Evolutionary conservation across 495 filamentous ascomycete genomes (phyloP).

Genomic region (Neurospora sp.): DNA sequence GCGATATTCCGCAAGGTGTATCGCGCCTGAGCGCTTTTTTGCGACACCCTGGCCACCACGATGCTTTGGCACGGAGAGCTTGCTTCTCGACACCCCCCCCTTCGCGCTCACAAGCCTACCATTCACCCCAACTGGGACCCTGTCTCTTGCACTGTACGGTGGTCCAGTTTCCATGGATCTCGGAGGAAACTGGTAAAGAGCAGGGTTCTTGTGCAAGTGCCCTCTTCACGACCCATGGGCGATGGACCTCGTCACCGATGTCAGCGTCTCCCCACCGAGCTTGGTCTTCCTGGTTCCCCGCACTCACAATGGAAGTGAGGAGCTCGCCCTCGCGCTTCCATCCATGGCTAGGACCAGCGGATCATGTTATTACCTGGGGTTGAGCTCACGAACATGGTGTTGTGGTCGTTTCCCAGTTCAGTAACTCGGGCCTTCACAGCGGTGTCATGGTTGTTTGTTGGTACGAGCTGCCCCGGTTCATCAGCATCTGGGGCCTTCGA

Average conservation of each 20-base stretch:
- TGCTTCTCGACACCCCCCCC: not conserved
- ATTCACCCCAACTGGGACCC: not conserved
- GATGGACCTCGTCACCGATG: conserved; percentile 9
- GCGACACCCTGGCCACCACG: not conserved
- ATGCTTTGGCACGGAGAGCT: not conserved
- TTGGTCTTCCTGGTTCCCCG: conserved; percentile 10
- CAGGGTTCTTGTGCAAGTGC: conserved; percentile 2
- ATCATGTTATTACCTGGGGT: not conserved
- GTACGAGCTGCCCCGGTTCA: not conserved
- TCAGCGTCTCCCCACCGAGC: conserved; percentile 17
- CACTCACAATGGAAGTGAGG: conserved; percentile 6
- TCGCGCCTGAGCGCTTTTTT: not conserved
- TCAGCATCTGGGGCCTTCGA: not conserved
- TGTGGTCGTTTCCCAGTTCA: not conserved
- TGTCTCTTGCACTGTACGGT: not conserved
- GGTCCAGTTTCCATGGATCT: not conserved
- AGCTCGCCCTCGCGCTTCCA: not conserved
- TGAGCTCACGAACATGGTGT: not conserved
- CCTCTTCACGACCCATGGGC: conserved; percentile 6
- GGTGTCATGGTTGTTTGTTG: not conserved
- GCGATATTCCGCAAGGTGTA: not conserved
- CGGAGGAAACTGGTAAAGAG: not conserved
- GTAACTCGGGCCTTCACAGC: not conserved
- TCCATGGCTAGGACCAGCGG: not conserved
- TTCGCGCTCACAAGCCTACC: not conserved